Percentiles rank a stretch among this genome's conserved stretches.
Conservation (phyloP, 768 basidiomycete genomes). For the Collybiopsis luxurians region DNA sequence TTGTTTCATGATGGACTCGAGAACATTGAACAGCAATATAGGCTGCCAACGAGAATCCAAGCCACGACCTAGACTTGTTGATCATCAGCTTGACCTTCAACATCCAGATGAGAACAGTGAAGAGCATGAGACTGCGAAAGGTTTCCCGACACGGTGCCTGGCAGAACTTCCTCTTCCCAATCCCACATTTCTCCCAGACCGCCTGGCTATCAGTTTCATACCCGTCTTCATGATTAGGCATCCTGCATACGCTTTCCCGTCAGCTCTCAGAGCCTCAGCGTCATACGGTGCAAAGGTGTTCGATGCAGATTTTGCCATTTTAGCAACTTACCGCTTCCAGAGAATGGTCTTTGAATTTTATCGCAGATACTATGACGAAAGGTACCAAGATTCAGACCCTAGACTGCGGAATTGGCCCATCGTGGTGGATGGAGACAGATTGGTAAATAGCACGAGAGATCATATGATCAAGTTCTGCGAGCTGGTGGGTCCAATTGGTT, state of each 20-base stretch:
- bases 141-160: too few species aligned
- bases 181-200: conserved; percentile 2
- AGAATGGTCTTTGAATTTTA: conserved; percentile 5
- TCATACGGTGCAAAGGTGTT: not conserved
- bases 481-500: not conserved
- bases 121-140: not conserved
- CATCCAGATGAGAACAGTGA: not conserved
- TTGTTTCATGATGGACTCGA: conserved; percentile 1
- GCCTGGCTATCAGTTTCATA: not conserved
- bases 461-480: conserved; percentile 5
- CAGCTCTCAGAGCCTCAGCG: not conserved
- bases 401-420: not conserved
- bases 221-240: conserved; percentile 5
- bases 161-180: not conserved
- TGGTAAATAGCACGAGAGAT: not conserved
- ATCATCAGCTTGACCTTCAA: not conserved
- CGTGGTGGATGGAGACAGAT: conserved; percentile 5
- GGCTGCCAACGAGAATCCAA: not conserved
- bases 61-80: not conserved
- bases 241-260: conserved; percentile 2
- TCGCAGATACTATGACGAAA: not conserved
- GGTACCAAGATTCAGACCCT: not conserved
- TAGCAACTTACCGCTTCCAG: not conserved
- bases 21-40: not conserved
- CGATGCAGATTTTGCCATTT: conserved; percentile 1